Evolutionary conservation across 371 early-diverging fungal species (phyloP).

Genomic region (Mucor velutinosus): DNA sequence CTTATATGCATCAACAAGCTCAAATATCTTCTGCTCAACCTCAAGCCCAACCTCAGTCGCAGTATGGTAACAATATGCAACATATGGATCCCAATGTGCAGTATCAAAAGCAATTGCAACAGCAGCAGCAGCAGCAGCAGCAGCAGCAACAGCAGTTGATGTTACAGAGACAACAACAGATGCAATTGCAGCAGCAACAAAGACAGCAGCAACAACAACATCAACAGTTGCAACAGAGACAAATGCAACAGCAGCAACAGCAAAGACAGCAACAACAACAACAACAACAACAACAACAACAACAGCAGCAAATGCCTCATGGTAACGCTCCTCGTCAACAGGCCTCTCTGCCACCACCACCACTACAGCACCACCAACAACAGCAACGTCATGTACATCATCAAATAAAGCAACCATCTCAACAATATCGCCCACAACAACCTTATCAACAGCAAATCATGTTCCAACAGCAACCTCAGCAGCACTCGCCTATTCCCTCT

Average conservation of each 20-base stretch:
- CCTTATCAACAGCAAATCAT: constrained; percentile 1
- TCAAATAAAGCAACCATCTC: not conserved
- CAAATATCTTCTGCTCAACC: not conserved
- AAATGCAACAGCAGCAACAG: constrained; percentile 21
- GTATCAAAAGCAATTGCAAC: constrained; percentile 13
- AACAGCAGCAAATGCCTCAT: not conserved
- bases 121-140: constrained; percentile 19
- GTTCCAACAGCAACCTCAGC: constrained; percentile 20
- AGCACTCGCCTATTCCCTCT: constrained; percentile 6
- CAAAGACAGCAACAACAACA: constrained; percentile 14
- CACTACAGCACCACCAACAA: constrained; percentile 6
- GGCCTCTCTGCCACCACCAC: not conserved
- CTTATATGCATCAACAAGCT: constrained; percentile 9
- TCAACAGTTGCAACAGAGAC: constrained; percentile 5
- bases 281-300: constrained; percentile 2
- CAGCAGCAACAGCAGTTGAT: constrained; percentile 17
- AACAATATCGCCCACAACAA: not conserved
- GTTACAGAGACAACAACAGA: constrained; percentile 18
- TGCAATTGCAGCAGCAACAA: constrained; percentile 19
- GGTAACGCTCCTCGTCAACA: not conserved
- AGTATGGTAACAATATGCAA: constrained; percentile 5
- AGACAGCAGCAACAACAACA: constrained; percentile 10
- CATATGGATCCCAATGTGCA: not conserved
- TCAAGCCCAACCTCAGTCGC: constrained; percentile 13
- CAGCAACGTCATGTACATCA: constrained; percentile 26